Evolutionary conservation across 2,329 filamentous ascomycete species (phyloP), one percentile per base, ranked within the genome.

Genomic region (Phialemoniopsis sp.): DNA sequence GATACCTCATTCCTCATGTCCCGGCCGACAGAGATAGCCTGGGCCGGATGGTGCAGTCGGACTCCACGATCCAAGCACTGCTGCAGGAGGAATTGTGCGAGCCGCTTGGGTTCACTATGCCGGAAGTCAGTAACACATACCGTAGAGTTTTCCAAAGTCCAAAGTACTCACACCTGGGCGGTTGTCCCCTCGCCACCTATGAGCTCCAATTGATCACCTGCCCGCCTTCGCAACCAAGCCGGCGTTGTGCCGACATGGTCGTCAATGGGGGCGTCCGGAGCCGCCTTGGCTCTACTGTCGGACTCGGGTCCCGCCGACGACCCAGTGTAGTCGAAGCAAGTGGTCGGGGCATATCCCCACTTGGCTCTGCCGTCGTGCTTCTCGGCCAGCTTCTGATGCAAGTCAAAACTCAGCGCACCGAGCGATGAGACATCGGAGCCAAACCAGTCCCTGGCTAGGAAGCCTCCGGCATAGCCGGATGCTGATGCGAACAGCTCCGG

Each of bases 381-480:
- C 21, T 73, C 69, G 0, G 86, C 83, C 12, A 90, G 71, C 32
- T 73, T 62, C 45, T 68, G 68, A 59, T 91, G 87, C 38, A 89
- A 70, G 5, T 72, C 70, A 53, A 86, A 91, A 31, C 82, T 87
- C 12, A 90, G 67, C 1, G 70, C 71, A 8, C 79, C 86, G 1
- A 90, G 68, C 1, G 70, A 64, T 1, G 76, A 67, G 6, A 78
- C 63, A 2, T 71, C 65, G 1, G 76, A 65, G 0, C 69, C 67
- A 51, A 86, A 87, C 85, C 85, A 90, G 57, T 90, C 82, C 28
- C 68, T 70, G 0, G 85, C 85, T 8, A 90, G 55, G 52, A 90
- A 91, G 0, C 87, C 86, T 14, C 74, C 87, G 0, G 85, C 84
- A 47, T 77, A 81, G 2, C 87, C 85, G 3, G 84, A 89, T 0